Base-by-base conservation (phyloP, 768 basidiomycete species). In the Macrolepiota dolichaula region DNA sequence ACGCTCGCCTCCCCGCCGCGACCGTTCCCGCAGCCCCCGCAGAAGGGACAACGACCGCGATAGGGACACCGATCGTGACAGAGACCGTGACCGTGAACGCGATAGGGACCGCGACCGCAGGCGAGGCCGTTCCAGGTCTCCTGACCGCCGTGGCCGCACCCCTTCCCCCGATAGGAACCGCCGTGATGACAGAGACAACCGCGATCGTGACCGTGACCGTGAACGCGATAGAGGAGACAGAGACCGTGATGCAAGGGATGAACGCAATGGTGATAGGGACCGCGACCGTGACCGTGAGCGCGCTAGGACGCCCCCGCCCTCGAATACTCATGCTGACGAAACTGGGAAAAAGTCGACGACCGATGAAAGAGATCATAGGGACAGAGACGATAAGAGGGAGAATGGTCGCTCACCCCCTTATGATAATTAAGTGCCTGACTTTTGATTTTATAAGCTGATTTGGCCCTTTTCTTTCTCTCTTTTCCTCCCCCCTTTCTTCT, bases 381-480 rank as follows among this genome's bases (percentile, higher is more conserved):
- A 50, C 15, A 24, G 53, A 35, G 72, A 73, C 57, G 72, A 75
- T 55, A 73, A 76, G 52, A 74, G 79, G 49, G 85, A 86, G 55
- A 73, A 78, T 70, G 81, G 81, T 55, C 80, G 79, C 65, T 85
- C 85, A 7, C 86, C 86, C 38, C 84, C 84, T 35, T 86, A 84
- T 63, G 85, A 86, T 65, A 78, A 78, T 69, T 81, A 70, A 81
- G 51, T 63, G 32, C n/a, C 7, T 22, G 58, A 56, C 27, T 11
- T 46, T 53, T 27, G 17, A 11, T 58, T 27, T 11, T 19, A 7
- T 6, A 15, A 11, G 36, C n/a, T 12, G 17, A 49, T 29, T 19
- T 13, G 5, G 5, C 42, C 15, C 4, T 13, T n/a, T 44, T 44
- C 13, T 44, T 44, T 44, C 15, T 19, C 19, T 4, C 42, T 2